Evolutionary conservation across 306 rosid species (phyloP), one percentile per base, ranked within the genome.

Genomic region (Cucurbita maxima): DNA sequence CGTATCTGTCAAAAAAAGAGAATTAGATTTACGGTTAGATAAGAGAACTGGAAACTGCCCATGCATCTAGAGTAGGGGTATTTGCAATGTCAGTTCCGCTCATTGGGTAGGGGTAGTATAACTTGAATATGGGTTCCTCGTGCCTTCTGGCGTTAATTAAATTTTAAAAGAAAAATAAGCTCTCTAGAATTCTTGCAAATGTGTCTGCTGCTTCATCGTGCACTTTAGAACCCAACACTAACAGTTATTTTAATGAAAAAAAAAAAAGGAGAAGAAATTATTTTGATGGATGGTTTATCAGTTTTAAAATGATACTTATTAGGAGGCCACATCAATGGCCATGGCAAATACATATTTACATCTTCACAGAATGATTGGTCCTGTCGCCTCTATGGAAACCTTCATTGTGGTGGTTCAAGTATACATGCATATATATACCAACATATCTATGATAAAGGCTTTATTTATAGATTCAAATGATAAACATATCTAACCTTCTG

Each of bases 401-500:
- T 67, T 20, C 40, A 67, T n/a, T 45, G 12, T 20, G 55, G 6
- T 43, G 16, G 36, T 64, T 43, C 52, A 41, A 16, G 34, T 6
- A 25, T 16, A 5, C 19, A 15, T 34, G 10, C 47, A 37, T 1
- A 62, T 5, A 13, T 25, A 11, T 5, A 10, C 16, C 12, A 2
- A 11, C 30, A n/a, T 8, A 53, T 53, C 22, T 7, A 6, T 34
- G 67, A 59, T 34, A 59, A 59, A 9, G 34, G 34, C 16, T 62
- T 40, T 62, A 41, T 40, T 38, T n/a, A 30, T 20, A 73, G 76
- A 37, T 38, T 38, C 50, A 25, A 79, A 58, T 50, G 18, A 58
- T 52, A 68, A 73, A 37, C 76, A 72, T 56, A 77, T 45, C 89
- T 79, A 62, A 91, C 99, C 95, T 91, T 82, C 90, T 83, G 50